Conservation (phyloP, 305 asterid genomes). For the Caryopteris hybrid region DNA sequence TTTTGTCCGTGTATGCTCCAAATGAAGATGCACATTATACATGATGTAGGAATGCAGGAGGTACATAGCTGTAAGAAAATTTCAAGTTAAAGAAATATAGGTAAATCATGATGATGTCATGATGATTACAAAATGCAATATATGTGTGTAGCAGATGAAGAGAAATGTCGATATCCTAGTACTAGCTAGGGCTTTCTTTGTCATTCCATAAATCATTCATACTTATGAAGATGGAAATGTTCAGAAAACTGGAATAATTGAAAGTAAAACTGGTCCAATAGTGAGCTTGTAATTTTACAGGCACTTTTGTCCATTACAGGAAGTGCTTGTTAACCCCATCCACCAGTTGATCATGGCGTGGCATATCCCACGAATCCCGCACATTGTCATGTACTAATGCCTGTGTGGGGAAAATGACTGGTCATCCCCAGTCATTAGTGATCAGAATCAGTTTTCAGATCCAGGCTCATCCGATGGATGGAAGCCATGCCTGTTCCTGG, state of each 20-base stretch:
- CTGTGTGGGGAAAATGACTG: slow-evolving; percentile 1
- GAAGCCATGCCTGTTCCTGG: neutral
- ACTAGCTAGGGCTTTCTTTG: neutral
- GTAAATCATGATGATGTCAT: too few species aligned
- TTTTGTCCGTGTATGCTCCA: too few species aligned
- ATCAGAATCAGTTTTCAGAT: neutral
- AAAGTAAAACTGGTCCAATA: neutral
- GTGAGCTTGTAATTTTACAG: neutral
- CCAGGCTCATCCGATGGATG: neutral
- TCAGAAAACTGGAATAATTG: neutral
- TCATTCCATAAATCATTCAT: neutral
- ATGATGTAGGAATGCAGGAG: too few species aligned
- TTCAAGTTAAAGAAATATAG: too few species aligned
- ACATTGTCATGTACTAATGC: neutral
- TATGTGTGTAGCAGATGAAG: neutral
- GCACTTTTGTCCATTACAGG: neutral
- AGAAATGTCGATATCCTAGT: neutral
- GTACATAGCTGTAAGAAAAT: too few species aligned
- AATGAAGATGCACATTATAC: too few species aligned
- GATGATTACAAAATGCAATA: too few species aligned
- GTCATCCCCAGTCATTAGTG: neutral
- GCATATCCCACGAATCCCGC: slow-evolving; percentile 32
- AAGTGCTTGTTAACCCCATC: neutral
- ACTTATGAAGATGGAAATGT: neutral
- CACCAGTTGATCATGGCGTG: neutral